Base-by-base conservation (phyloP, 2,329 filamentous ascomycete species). In the Hymenoscyphus occultus region DNA sequence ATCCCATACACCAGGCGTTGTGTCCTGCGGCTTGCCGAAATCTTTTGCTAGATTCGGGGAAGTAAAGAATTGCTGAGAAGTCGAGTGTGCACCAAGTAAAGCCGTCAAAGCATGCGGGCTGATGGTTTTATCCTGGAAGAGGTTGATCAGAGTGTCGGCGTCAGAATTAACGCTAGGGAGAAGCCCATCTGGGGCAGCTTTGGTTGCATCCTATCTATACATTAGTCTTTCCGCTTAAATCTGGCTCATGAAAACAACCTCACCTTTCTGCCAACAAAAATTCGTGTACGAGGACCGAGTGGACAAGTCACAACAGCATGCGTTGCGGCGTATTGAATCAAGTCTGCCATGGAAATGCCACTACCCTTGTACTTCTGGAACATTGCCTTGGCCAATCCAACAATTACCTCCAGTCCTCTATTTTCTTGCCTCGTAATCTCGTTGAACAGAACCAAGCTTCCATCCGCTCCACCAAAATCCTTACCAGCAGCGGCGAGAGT, bases 1-100 rank as follows among this genome's bases (percentile, higher is more conserved):
- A 42, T 51, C 61, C 62, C 83, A 85, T 1, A 82, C 76, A 16
- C 81, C 81, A 6, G 58, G 81, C 0, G 82, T 84, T 56, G 77
- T 79, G 66, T 86, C 84, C 66, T 85, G 81, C 0, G 83, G 78
- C 19, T 54, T 54, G 22, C 19, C 48, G 48, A 54, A 54, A 16
- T 79, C 77, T 16, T 78, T 79, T 2, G 77, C 76, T 51, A 80
- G 76, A 4, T 69, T 64, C 0, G 71, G 58, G 65, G 83, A 78
- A 67, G 80, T 77, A 56, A 79, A 78, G 66, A 78, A 77, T 71
- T 85, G 82, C 69, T 80, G 80, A 3, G 80, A 81, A 3, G 81
- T 79, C 1, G 80, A 81, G 71, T 86, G 84, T 0, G 84, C 83
- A 51, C 84, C 84, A 10, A 86, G 72, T 1, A 86, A 79, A 4